Evolutionary conservation across 2,329 filamentous ascomycete genomes (phyloP), one percentile per base, ranked within the genome.

Genomic region (Colletotrichum cereale): DNA sequence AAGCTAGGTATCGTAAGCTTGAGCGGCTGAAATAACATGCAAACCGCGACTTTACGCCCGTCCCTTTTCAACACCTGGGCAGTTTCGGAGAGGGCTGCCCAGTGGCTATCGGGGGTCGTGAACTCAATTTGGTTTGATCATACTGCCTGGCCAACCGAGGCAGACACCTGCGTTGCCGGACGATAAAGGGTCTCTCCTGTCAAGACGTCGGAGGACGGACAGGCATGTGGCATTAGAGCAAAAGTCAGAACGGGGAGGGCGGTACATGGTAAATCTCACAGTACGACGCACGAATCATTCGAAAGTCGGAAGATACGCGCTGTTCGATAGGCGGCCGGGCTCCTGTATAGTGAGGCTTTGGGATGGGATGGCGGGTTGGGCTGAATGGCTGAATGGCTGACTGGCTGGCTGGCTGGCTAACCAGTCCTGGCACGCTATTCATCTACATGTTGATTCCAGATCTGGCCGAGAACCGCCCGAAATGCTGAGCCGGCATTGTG

Each of bases 161-260:
- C 24, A 5, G 2, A 62, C 2, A 67, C 36, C 48, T 29, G n/a
- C n/a, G n/a, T n/a, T 50, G 21, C 50, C 48, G 44, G 29, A 48
- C 29, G 40, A 61, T 34, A 47, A 47, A 63, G 55, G 47, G n/a
- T n/a, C n/a, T 55, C 62, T 62, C 57, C 48, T 56, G 50, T 62
- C 57, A 50, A 57, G 64, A 56, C 67, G 50, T 67, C 50, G 50
- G 47, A 21, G 52, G 52, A 18, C 6, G 14, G 31, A 21, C 29
- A 31, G 21, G 31, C 12, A n/a, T 16, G 16, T n/a, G 52, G 44
- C 26, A n/a, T 60, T 24, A 10, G 26, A 29, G 21, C 40, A 14
- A 18, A 47, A 60, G 16, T 47, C 21, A 47, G n/a, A 44, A 34
- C 14, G 36, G 44, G 2, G 14, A 2, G 40, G 42, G 40, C 18